Percentiles rank a stretch among this genome's conserved stretches.
These are phyloP conservation scores for Annulohypoxylon moriforme DNA, from an alignment of 495 filamentous ascomycete species.

Conservation along the genomic window DNA sequence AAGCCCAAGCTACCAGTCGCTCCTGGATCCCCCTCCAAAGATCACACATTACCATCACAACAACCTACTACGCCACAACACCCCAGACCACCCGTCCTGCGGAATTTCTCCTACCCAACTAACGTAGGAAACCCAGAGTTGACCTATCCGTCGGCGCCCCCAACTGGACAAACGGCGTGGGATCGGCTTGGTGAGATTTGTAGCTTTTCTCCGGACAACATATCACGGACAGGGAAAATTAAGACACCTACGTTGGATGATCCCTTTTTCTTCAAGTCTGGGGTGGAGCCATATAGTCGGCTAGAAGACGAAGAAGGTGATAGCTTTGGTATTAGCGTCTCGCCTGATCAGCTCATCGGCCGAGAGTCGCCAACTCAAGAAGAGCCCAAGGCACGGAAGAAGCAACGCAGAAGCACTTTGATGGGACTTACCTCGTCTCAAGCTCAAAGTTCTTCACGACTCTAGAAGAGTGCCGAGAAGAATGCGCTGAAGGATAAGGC, in stretches of 20 bases:
- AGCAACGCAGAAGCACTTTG: constrained; percentile 42
- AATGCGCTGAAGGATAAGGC: constrained; percentile 31
- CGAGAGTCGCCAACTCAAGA: constrained; percentile 16
- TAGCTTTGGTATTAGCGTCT: constrained; percentile 9
- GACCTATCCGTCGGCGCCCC: constrained; percentile 3
- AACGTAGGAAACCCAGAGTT: constrained; percentile 25
- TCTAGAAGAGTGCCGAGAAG: constrained; percentile 46
- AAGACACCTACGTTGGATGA: constrained; percentile 37
- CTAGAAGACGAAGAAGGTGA: constrained; percentile 25
- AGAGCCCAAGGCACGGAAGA: constrained; percentile 34
- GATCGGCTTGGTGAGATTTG: constrained; percentile 47
- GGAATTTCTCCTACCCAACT: constrained; percentile 50
- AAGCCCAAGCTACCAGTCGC: constrained; percentile 41
- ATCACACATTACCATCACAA: constrained; percentile 13
- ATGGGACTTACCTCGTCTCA: constrained; percentile 36
- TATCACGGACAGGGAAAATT: constrained; percentile 24
- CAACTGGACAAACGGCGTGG: constrained; percentile 37
- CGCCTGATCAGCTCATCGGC: constrained; percentile 12
- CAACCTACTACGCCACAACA: constrained; percentile 16
- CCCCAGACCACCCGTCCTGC: constrained; percentile 37
- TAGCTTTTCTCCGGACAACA: constrained; percentile 38
- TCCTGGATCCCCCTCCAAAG: constrained; percentile 30
- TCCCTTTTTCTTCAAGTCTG: constrained; percentile 45
- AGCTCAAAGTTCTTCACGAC: constrained; percentile 34
- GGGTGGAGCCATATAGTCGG: constrained; percentile 32